Evolutionary conservation across 306 rosid species (phyloP).

Genomic region (Macrotyloma uniflorum): DNA sequence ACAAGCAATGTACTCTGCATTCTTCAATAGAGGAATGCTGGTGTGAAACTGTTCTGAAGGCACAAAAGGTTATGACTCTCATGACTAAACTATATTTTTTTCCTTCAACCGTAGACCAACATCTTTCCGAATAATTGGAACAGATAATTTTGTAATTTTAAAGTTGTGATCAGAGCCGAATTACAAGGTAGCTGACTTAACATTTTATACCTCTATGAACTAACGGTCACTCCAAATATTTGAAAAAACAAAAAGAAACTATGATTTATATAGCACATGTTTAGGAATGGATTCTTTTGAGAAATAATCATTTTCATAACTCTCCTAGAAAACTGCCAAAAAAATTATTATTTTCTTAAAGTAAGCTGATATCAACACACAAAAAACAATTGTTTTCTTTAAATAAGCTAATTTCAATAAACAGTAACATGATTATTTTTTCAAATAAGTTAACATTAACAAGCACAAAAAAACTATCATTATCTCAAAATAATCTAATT

Average conservation of each 20-base stretch:
- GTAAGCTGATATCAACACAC: neutral
- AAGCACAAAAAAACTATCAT: neutral
- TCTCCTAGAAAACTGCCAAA: neutral
- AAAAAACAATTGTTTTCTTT: neutral
- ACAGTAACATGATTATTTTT: neutral
- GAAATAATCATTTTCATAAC: neutral
- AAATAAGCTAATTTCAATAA: neutral
- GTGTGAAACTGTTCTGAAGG: conserved; percentile 24
- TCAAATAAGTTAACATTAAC: neutral
- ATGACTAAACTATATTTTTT: neutral
- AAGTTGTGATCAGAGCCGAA: neutral
- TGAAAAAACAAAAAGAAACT: neutral
- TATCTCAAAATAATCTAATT: neutral
- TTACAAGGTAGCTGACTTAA: neutral
- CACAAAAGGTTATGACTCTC: conserved; percentile 8
- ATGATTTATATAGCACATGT: neutral
- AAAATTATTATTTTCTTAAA: neutral
- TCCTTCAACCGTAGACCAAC: neutral
- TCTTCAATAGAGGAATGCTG: conserved; percentile 3
- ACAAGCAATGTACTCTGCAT: conserved; percentile 21
- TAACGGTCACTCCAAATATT: neutral
- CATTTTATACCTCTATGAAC: neutral
- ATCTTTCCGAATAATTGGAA: neutral
- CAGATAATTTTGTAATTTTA: neutral
- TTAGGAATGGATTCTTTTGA: neutral